Percentiles rank a stretch among this genome's conserved stretches.
These are phyloP conservation scores for Pichia pseudocactophila DNA, from an alignment of 805 yeast species.

Conservation along the genomic window DNA sequence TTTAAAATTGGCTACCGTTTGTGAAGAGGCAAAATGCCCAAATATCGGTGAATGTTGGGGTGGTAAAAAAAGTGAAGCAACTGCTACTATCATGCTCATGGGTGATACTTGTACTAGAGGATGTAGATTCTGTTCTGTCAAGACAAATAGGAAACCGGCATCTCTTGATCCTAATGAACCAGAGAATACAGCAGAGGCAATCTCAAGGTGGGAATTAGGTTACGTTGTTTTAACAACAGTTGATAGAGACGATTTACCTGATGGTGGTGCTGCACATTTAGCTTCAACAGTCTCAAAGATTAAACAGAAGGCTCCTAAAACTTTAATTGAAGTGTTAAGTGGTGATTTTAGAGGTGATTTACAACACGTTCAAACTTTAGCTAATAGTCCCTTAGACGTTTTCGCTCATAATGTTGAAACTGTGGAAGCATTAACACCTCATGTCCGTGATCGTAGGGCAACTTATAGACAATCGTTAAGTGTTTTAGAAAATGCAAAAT, in stretches of 20 bases:
- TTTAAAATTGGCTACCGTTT: conserved; percentile 84
- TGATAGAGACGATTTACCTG: conserved; percentile 88
- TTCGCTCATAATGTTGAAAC: conserved; percentile 97
- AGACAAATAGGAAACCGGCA: conserved; percentile 80
- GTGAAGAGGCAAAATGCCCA: conserved; percentile 99
- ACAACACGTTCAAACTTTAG: conserved; percentile 69
- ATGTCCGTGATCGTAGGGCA: conserved; percentile 93
- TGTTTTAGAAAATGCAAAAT: conserved; percentile 75
- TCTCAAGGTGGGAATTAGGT: conserved; percentile 95
- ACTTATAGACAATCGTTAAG: conserved; percentile 81
- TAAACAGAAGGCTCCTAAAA: conserved; percentile 82
- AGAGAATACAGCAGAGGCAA: conserved; percentile 95
- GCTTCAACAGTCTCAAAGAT: conserved; percentile 80
- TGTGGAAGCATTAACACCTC: conserved; percentile 90
- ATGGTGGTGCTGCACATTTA: conserved; percentile 90
- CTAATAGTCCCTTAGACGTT: conserved; percentile 83
- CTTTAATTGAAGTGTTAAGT: conserved; percentile 83
- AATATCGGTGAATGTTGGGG: conserved; percentile 99
- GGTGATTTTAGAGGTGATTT: conserved; percentile 95
- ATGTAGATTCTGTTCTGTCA: conserved; percentile 96
- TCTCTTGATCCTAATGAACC: conserved; percentile 95
- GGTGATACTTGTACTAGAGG: conserved; percentile 99
- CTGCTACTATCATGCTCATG: conserved; percentile 94
- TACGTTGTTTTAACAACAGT: conserved; percentile 96
- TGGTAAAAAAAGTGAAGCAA: conserved; percentile 86